Percentiles rank a stretch among this genome's conserved stretches.
phyloP scores from a whole-genome alignment of 768 basidiomycete genomes.

The Guyanaporus albipodus region DNA sequence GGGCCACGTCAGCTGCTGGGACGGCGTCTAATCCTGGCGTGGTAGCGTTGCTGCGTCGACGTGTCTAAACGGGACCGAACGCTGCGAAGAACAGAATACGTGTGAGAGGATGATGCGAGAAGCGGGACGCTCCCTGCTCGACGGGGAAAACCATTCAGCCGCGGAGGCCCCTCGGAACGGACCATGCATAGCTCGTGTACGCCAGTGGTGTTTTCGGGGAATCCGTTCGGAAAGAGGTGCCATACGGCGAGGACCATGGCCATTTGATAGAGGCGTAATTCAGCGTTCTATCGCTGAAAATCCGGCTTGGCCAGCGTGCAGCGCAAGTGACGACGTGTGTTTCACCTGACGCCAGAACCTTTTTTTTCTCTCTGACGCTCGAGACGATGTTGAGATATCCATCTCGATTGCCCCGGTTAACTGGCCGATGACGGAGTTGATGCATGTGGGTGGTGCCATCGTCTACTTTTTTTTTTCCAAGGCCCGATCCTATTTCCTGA shows the following conservation, averaged over 20 bases:
- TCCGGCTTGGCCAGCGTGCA: not conserved
- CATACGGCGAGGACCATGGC: no score
- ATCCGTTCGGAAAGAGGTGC: slow-evolving; percentile 1
- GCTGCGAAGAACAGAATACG: not conserved
- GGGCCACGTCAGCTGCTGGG: not conserved
- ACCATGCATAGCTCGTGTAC: not conserved
- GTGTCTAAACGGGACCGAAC: not conserved
- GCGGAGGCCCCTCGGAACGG: slow-evolving; percentile 7
- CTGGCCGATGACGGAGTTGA: not conserved
- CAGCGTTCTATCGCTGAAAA: not conserved
- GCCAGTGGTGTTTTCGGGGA: not conserved
- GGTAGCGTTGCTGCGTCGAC: not conserved
- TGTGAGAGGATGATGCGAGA: not conserved
- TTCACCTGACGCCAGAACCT: no score
- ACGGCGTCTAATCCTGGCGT: not conserved
- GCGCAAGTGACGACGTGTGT: not conserved
- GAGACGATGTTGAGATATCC: no score
- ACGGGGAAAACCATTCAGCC: not conserved
- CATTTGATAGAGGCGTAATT: no score
- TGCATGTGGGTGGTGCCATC: not conserved
- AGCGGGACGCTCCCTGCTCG: no score
- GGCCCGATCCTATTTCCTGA: not conserved
- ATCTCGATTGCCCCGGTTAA: not conserved
- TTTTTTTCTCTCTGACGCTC: no score
- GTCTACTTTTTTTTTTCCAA: not conserved